Conservation (phyloP, 2,329 filamentous ascomycete species). For the Coleophoma cylindrospora region DNA sequence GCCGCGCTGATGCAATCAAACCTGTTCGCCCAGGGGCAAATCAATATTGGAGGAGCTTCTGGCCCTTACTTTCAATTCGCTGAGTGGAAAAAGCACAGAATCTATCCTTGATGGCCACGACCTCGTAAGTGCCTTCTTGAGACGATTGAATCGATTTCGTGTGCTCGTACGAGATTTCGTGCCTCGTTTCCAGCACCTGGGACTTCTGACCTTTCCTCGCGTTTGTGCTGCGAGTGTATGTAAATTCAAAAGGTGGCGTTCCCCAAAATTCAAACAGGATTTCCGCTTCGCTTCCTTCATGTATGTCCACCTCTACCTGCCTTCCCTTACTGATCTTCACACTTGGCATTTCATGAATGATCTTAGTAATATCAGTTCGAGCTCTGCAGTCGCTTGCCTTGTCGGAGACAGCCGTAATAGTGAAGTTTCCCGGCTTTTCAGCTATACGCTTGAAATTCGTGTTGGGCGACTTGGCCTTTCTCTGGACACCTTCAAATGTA, state of each 20-base stretch:
- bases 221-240: conserved; percentile 88
- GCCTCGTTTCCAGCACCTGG: conserved; percentile 82
- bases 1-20: conserved; percentile 25
- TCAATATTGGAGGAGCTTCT: conserved; percentile 20
- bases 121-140: conserved; percentile 96
- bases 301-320: conserved; percentile 82
- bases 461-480: conserved; percentile 72
- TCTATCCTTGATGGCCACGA: conserved; percentile 90
- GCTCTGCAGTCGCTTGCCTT: conserved; percentile 85
- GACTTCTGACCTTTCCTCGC: conserved; percentile 71
- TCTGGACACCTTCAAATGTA: conserved; percentile 72
- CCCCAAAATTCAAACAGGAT: conserved; percentile 95
- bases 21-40: background rate
- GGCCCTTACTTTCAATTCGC: conserved; percentile 46
- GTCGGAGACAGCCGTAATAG: conserved; percentile 82
- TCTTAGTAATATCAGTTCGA: conserved; percentile 70
- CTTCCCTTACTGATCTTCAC: conserved; percentile 85
- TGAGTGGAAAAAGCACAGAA: conserved; percentile 85
- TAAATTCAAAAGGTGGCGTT: conserved; percentile 95
- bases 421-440: conserved; percentile 84
- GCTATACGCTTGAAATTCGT: conserved; percentile 91
- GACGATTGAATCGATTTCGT: conserved; percentile 78
- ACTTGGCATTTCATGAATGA: conserved; percentile 86
- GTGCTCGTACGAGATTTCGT: conserved; percentile 78
- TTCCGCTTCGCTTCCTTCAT: conserved; percentile 91